Evolutionary conservation across 148 eudicot genomes (phyloP).

Genomic region (Diospyros kaki): DNA sequence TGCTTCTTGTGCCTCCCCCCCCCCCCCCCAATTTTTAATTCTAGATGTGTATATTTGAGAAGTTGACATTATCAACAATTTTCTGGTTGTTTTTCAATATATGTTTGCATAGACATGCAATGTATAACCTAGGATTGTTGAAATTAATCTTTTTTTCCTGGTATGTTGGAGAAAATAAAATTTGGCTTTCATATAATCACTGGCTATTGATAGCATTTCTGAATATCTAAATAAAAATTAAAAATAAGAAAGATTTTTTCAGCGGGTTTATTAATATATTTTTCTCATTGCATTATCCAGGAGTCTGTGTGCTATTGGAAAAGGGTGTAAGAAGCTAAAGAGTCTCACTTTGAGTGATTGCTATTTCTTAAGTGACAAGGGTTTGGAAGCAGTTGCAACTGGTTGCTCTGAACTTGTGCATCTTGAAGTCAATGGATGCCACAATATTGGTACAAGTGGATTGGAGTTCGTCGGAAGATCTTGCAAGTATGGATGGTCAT

Average conservation of each 20-base stretch:
- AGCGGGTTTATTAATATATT: slow-evolving; percentile 9
- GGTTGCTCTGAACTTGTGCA: slow-evolving; percentile 72
- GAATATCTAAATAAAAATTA: not conserved
- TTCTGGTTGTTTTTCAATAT: not conserved
- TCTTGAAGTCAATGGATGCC: slow-evolving; percentile 88
- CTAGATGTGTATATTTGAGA: not conserved
- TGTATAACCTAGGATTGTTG: not conserved
- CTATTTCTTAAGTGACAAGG: slow-evolving; percentile 62
- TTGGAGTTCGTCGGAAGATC: slow-evolving; percentile 70
- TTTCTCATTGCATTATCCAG: slow-evolving; percentile 26
- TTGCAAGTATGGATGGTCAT: slow-evolving; percentile 44
- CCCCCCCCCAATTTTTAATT: not conserved
- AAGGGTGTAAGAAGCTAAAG: slow-evolving; percentile 69
- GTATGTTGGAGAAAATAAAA: not conserved
- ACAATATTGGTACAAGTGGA: slow-evolving; percentile 67
- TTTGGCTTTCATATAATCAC: not conserved
- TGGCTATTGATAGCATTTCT: not conserved
- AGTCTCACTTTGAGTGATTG: slow-evolving; percentile 70
- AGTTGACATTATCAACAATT: not conserved
- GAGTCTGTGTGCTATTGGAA: slow-evolving; percentile 72
- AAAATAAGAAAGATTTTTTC: not conserved
- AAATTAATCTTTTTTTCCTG: not conserved
- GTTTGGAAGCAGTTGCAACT: slow-evolving; percentile 67
- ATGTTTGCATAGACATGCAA: not conserved
- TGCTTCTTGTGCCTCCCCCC: no score